phyloP scores from a whole-genome alignment of 202 grass and related monocot genomes.

The Brachypodium distachyon region DNA sequence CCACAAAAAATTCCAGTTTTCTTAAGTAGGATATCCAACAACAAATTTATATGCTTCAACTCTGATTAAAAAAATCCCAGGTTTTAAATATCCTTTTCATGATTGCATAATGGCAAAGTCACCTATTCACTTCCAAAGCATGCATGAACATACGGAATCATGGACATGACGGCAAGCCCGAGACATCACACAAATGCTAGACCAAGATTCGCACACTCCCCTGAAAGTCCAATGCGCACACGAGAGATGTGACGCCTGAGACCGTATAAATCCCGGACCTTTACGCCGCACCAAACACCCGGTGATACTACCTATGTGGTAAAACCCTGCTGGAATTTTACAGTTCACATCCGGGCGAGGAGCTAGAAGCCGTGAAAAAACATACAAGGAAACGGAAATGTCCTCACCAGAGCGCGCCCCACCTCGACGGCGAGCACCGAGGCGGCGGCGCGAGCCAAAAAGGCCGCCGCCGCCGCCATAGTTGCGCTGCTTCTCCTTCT shows the following conservation, averaged over 20 bases:
- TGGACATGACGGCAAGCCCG: neutral
- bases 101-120: neutral
- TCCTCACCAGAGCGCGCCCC: constrained; percentile 32
- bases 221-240: constrained; percentile 10
- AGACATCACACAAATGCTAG: neutral
- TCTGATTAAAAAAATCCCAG: neutral
- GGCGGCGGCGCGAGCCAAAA: constrained; percentile 33
- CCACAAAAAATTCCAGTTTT: neutral
- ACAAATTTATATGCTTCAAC: neutral
- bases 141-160: neutral
- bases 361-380: neutral
- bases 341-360: constrained; percentile 7
- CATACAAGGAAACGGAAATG: constrained; percentile 25
- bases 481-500: constrained; percentile 30
- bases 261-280: constrained; percentile 16
- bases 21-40: neutral
- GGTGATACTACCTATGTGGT: constrained; percentile 18
- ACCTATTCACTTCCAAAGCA: neutral
- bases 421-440: constrained; percentile 15
- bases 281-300: neutral
- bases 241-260: constrained; percentile 25
- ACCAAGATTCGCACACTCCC: constrained; percentile 12
- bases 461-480: neutral
- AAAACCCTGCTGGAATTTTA: neutral
- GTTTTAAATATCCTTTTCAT: neutral